phyloP scores from a whole-genome alignment of 192 early-diverging fungal genomes.

The Glomus cerebriforme region DNA sequence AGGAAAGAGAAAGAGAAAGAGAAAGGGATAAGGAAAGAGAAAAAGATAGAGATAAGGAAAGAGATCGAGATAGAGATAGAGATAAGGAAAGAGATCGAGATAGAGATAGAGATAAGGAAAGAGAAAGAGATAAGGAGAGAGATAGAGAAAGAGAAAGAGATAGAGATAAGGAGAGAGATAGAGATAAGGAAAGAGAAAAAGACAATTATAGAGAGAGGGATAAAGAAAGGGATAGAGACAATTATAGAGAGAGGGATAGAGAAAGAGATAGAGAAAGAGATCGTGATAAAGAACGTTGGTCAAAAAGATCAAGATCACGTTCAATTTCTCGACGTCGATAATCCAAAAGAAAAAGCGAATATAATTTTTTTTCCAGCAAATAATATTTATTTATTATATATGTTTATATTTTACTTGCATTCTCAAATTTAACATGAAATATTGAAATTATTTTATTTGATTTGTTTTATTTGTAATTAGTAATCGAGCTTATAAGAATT shows the following conservation, averaged over 20 bases:
- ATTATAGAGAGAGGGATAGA: background rate
- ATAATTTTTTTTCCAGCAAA: no score
- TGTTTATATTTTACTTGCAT: no score
- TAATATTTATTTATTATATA: no score
- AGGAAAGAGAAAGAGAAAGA: background rate
- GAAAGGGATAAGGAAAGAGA: conserved; percentile 5
- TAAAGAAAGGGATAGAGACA: background rate
- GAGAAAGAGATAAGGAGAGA: background rate
- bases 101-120: conserved; percentile 5
- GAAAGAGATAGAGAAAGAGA: background rate
- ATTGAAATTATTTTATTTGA: no score
- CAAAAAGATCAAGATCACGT: conserved; percentile 20
- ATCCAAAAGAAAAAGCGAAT: no score
- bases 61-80: background rate
- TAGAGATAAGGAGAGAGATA: background rate
- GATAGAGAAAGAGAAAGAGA: background rate
- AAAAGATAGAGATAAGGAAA: background rate
- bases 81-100: conserved; percentile 8
- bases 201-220: background rate
- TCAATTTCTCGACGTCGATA: conserved; percentile 1
- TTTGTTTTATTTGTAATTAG: no score
- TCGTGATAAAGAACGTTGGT: conserved; percentile 9
- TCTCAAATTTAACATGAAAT: no score
- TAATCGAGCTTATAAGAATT: no score
- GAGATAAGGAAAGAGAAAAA: conserved; percentile 5